A percentile compares a stretch with the other conserved stretches of the same genome.
These are phyloP conservation scores for Hemileccinum impolitum DNA, from an alignment of 768 basidiomycete genomes.

Conservation along the genomic window DNA sequence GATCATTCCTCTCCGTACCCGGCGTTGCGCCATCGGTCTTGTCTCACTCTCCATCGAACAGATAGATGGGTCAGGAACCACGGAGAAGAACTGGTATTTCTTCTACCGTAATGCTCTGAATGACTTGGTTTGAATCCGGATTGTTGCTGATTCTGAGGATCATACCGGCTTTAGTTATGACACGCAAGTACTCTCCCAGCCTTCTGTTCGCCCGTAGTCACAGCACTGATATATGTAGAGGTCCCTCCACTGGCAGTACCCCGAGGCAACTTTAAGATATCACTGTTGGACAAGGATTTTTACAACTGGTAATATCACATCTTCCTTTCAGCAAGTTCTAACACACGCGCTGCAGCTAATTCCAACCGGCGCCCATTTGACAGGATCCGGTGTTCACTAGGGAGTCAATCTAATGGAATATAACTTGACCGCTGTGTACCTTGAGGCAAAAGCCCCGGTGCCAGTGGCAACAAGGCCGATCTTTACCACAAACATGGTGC, in stretches of 20 bases:
- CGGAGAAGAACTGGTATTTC: conserved; percentile 52
- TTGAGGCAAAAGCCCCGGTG: too few species aligned
- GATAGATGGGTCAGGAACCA: conserved; percentile 61
- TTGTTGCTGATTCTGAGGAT: conserved; percentile 57
- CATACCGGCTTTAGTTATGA: conserved; percentile 52
- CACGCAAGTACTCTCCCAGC: conserved; percentile 37
- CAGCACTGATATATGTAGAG: conserved; percentile 34
- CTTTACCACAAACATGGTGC: conserved; percentile 47
- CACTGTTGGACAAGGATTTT: conserved; percentile 55
- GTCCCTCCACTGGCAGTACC: too few species aligned
- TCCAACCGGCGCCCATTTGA: background rate
- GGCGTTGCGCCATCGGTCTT: conserved; percentile 38
- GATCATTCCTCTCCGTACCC: conserved; percentile 40
- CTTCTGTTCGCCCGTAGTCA: background rate
- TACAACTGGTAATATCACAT: conserved; percentile 46
- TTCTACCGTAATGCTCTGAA: conserved; percentile 57
- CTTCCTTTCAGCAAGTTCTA: conserved; percentile 44
- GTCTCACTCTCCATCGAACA: conserved; percentile 66
- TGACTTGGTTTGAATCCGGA: conserved; percentile 53
- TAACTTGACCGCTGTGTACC: conserved; percentile 48
- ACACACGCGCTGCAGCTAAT: background rate
- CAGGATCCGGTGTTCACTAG: conserved; percentile 64
- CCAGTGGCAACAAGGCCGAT: conserved; percentile 63
- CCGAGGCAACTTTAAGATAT: conserved; percentile 64
- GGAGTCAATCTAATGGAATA: conserved; percentile 60